These are phyloP conservation scores for Aspergillus hancockii DNA, from an alignment of 495 filamentous ascomycete species.

Conservation along the genomic window DNA sequence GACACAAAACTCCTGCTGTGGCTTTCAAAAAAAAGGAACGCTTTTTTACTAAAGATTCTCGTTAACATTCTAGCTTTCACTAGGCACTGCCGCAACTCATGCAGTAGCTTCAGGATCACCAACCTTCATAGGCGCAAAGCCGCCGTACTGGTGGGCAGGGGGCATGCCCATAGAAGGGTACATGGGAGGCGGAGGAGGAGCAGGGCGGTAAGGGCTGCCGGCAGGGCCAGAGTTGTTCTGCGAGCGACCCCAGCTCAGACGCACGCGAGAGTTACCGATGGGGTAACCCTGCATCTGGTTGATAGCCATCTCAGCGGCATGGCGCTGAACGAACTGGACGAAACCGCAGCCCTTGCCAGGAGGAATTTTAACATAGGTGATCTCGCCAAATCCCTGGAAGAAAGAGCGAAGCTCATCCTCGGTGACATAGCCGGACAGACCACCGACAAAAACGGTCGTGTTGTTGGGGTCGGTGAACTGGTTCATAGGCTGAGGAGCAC, in stretches of 20 bases:
- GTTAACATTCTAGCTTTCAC: conserved; percentile 15
- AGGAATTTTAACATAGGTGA: conserved; percentile 99
- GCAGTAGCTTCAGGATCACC: conserved; percentile 28
- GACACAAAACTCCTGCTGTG: conserved; percentile 51
- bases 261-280: conserved; percentile 97
- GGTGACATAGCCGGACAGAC: conserved; percentile 96
- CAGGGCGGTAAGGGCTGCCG: conserved; percentile 95
- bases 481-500: conserved; percentile 93
- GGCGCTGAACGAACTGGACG: conserved; percentile 98
- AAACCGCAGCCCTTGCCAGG: conserved; percentile 99
- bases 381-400: conserved; percentile 99
- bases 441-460: conserved; percentile 98
- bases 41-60: conserved; percentile 32
- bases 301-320: conserved; percentile 99
- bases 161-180: conserved; percentile 86
- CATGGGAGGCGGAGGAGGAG: conserved; percentile 83
- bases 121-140: conserved; percentile 77
- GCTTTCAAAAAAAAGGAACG: conserved; percentile 50
- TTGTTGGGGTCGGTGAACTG: conserved; percentile 99
- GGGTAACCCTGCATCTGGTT: conserved; percentile 99
- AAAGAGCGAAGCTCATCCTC: conserved; percentile 99
- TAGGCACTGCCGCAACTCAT: not conserved
- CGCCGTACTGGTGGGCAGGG: conserved; percentile 70
- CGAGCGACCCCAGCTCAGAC: conserved; percentile 93
- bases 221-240: conserved; percentile 99